These are phyloP conservation scores for Geosiphon pyriformis DNA, from an alignment of 192 early-diverging fungal genomes.

Conservation along the genomic window DNA sequence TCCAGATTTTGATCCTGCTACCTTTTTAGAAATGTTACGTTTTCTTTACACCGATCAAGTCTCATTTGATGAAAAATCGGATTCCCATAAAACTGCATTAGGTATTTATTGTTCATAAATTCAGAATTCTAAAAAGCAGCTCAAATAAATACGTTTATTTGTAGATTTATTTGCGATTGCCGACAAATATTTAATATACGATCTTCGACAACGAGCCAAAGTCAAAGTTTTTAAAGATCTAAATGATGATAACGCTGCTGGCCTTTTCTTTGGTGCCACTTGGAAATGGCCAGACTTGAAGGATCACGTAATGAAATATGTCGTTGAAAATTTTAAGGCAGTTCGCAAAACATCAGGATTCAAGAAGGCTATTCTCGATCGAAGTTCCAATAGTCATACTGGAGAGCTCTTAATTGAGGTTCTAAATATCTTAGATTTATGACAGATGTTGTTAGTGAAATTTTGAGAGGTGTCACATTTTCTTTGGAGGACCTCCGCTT, in stretches of 20 bases:
- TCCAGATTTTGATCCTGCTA: background rate
- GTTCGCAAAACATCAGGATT: conserved; percentile 6
- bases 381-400: background rate
- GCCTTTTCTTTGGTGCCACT: conserved; percentile 1
- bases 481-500: too few relatives aligned
- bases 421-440: background rate
- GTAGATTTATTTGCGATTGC: conserved; percentile 15
- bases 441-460: too few relatives aligned
- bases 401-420: conserved; percentile 5
- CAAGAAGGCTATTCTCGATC: conserved; percentile 1
- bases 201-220: conserved; percentile 17
- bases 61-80: background rate
- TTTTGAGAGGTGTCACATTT: too few relatives aligned
- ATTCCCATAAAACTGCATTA: background rate
- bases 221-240: conserved; percentile 15
- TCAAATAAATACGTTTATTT: too few relatives aligned
- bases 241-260: conserved; percentile 17
- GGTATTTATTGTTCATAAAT: background rate
- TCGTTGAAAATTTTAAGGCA: conserved; percentile 2
- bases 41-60: too few relatives aligned
- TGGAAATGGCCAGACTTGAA: conserved; percentile 16
- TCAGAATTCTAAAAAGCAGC: too few relatives aligned
- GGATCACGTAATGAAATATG: background rate
- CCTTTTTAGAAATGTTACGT: conserved; percentile 13
- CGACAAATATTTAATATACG: conserved; percentile 14